phyloP scores from a whole-genome alignment of 345 rosid species.

The Camelina hispida region DNA sequence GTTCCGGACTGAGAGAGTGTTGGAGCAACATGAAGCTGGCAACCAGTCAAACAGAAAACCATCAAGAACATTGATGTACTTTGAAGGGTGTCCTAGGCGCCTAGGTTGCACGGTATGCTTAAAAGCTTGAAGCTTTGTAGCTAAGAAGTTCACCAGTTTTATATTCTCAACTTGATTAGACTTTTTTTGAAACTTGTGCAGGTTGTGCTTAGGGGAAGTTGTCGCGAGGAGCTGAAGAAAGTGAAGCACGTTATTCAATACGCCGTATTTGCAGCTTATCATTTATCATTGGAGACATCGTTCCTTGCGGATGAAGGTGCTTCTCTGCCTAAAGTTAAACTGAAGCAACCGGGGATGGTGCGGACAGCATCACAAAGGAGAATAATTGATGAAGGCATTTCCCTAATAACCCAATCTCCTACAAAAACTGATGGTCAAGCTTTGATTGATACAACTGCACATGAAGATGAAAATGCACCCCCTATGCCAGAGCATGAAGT shows the following conservation, averaged over 20 bases:
- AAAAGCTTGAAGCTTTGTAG: neutral
- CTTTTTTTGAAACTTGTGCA: constrained; percentile 44
- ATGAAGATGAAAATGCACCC: constrained; percentile 44
- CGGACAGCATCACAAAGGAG: constrained; percentile 51
- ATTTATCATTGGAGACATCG: constrained; percentile 90
- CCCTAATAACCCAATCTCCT: constrained; percentile 45
- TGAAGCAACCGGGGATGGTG: constrained; percentile 47
- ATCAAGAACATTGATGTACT: constrained; percentile 94
- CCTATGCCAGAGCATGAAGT: constrained; percentile 46
- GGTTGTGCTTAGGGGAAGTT: constrained; percentile 80
- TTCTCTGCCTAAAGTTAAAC: constrained; percentile 70
- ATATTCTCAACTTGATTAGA: constrained; percentile 33
- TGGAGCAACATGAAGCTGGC: constrained; percentile 75
- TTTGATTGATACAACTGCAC: constrained; percentile 42
- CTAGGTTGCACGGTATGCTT: constrained; percentile 93
- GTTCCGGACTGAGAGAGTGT: constrained; percentile 72
- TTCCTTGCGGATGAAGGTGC: constrained; percentile 99
- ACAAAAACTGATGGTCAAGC: constrained; percentile 38
- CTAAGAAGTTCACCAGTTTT: neutral
- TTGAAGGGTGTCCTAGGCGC: constrained; percentile 99
- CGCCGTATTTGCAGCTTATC: constrained; percentile 98
- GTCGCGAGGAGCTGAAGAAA: constrained; percentile 90
- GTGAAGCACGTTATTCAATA: constrained; percentile 86
- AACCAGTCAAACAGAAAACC: constrained; percentile 72
- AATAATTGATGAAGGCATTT: constrained; percentile 48